Base-by-base conservation (phyloP, 2,329 filamentous ascomycete genomes). In the Cladosporium sphaerospermum region DNA sequence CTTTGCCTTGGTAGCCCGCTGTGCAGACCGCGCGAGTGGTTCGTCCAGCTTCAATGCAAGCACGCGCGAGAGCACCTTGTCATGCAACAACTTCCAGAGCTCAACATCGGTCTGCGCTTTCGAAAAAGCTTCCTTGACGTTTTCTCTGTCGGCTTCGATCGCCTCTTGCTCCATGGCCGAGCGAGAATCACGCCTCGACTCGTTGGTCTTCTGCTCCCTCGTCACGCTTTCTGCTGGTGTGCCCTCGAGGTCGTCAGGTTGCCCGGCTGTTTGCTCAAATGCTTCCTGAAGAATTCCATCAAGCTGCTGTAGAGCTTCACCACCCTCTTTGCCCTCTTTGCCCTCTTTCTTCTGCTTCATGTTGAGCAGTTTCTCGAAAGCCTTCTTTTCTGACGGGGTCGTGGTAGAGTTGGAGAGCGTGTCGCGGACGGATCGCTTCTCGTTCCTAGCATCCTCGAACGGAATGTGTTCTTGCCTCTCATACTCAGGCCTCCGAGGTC, bases 381-480 rank as follows among this genome's bases (percentile, higher is more conserved):
- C 51, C 28, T 43, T 53, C 51, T 43, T 47, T 16, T 53, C 51
- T 6, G 13, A 16, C n/a, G 44, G 43, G 11, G 51, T 53, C 51
- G 47, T 47, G 4, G 51, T 47, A 16, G 51, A 53, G 8, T 28
- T 28, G 37, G 28, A 19, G 4, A 53, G 19, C 13, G 19, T 47
- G 34, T 47, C 45, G 3, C 45, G 36, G 7, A 53, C 36, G 2
- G 45, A 46, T 9, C 23, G 31, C n/a, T 34, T 42, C 31, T 53
- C 45, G 18, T 46, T 36, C n/a, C 23, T 37, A 14, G 44, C 51
- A 11, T 43, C 18, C 16, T 53, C 51, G 44, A 53, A 53, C 1
- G 51, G 51, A 11, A 53, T 28, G 36, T 53, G 43, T 9, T 53
- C 51, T 6, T 33, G 18, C 36, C 36, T 39, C n/a, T 13, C n/a